A percentile compares a stretch with the other conserved stretches of the same genome.
Conservation (phyloP, 1,284 basidiomycete species). For the Moesziomyces globuligerus region DNA sequence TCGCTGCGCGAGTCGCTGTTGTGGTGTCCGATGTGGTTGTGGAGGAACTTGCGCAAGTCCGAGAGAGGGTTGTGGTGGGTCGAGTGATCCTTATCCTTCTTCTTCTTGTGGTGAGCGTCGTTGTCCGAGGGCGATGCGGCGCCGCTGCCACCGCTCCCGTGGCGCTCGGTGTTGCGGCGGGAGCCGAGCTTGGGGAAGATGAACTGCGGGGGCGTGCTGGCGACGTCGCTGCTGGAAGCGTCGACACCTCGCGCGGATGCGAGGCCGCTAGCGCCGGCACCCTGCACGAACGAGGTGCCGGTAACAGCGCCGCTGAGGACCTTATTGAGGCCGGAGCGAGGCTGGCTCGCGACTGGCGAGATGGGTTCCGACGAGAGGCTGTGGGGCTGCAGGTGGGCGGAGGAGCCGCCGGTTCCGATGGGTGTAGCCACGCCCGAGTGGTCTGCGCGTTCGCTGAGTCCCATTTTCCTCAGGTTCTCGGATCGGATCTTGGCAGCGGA, state of each 20-base stretch:
- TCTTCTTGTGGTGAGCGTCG: conserved; percentile 45
- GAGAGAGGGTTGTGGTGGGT: conserved; percentile 54
- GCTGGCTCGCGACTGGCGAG: conserved; percentile 22
- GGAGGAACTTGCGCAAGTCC: conserved; percentile 58
- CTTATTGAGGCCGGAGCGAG: conserved; percentile 39
- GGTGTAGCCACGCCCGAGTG: conserved; percentile 44
- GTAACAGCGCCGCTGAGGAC: conserved; percentile 45
- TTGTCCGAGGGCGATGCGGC: conserved; percentile 40
- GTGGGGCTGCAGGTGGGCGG: conserved; percentile 12
- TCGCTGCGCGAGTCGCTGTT: conserved; percentile 49
- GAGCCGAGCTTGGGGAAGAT: conserved; percentile 63
- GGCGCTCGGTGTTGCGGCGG: conserved; percentile 35
- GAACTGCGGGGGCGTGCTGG: conserved; percentile 60
- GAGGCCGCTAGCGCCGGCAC: conserved; percentile 55
- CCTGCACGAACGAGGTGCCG: conserved; percentile 37
- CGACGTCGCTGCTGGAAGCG: conserved; percentile 15
- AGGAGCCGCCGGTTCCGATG: conserved; percentile 47
- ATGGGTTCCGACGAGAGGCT: conserved; percentile 13
- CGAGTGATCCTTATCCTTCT: conserved; percentile 48
- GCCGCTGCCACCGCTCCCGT: conserved; percentile 30
- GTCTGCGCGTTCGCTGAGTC: conserved; percentile 37
- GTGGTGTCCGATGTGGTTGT: conserved; percentile 64
- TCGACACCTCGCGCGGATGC: conserved; percentile 54
- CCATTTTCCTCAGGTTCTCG: conserved; percentile 42
- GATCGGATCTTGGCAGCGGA: conserved; percentile 32